Conservation (phyloP, 306 rosid species). For the Quercus mongolica region DNA sequence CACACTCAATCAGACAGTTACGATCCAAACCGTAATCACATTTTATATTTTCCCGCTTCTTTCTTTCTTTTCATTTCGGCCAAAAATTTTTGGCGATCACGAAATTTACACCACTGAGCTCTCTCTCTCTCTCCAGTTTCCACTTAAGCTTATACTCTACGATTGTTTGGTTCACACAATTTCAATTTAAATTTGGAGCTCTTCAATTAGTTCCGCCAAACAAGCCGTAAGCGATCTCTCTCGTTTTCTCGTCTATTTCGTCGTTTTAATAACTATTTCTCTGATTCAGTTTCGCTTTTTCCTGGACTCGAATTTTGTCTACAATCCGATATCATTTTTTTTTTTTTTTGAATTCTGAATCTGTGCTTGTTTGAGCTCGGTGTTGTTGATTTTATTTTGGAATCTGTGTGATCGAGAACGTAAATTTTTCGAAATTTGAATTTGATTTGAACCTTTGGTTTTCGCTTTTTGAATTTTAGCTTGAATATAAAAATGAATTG, state of each 20-base stretch:
- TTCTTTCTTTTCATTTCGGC: background rate
- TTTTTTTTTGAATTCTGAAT: background rate
- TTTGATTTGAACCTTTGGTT: background rate
- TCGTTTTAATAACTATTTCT: background rate
- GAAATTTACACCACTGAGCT: background rate
- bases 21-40: background rate
- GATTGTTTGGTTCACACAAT: background rate
- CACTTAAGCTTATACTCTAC: background rate
- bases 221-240: constrained; percentile 8
- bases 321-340: background rate
- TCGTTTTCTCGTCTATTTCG: background rate
- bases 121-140: background rate
- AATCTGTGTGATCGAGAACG: too few species aligned
- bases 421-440: too few species aligned
- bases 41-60: constrained; percentile 13
- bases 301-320: background rate
- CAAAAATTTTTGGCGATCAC: background rate
- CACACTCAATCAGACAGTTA: background rate
- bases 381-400: background rate
- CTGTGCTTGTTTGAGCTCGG: background rate
- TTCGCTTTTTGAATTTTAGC: background rate
- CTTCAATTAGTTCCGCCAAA: background rate
- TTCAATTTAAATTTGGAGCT: background rate
- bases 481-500: background rate
- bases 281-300: background rate